phyloP scores from a whole-genome alignment of 208 protist species.

The Leishmania aethiopica region DNA sequence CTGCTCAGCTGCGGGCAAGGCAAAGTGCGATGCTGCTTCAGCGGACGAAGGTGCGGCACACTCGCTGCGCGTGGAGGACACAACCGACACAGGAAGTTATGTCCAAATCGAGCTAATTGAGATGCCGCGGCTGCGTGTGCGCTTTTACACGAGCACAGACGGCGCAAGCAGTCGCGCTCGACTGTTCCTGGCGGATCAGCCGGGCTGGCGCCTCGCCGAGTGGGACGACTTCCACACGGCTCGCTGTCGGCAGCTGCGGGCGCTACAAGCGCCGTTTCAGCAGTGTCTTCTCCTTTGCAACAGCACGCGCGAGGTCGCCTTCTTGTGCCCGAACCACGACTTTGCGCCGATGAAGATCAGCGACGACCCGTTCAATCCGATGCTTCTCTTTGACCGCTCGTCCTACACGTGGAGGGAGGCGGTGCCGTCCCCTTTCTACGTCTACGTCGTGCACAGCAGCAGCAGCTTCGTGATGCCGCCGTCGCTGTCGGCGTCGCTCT shows the following conservation, averaged over 20 bases:
- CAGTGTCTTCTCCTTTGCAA: conserved; percentile 75
- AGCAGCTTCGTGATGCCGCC: conserved; percentile 85
- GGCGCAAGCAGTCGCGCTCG: conserved; percentile 39
- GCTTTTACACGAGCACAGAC: conserved; percentile 72
- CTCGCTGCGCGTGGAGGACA: conserved; percentile 14
- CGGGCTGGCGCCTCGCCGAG: conserved; percentile 72
- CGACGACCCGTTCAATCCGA: conserved; percentile 56
- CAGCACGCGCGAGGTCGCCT: conserved; percentile 51
- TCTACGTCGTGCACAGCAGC: conserved; percentile 89
- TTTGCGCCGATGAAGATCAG: conserved; percentile 50
- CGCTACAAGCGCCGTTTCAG: conserved; percentile 52
- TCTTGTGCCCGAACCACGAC: conserved; percentile 82
- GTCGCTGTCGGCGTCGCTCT: conserved; percentile 90
- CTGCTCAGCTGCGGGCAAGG: conserved; percentile 2
- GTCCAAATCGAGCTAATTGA: conserved; percentile 78
- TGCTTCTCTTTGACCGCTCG: conserved; percentile 74
- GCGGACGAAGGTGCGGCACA: background rate
- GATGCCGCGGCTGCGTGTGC: conserved; percentile 88
- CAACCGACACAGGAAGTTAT: background rate
- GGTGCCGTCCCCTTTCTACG: conserved; percentile 88
- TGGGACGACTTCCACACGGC: conserved; percentile 33
- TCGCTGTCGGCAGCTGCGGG: conserved; percentile 29
- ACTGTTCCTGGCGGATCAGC: conserved; percentile 79
- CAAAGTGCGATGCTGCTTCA: background rate
- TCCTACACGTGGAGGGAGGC: conserved; percentile 74